Evolutionary conservation across 2,329 filamentous ascomycete genomes (phyloP).

Genomic region (Nannizzia gypsea): DNA sequence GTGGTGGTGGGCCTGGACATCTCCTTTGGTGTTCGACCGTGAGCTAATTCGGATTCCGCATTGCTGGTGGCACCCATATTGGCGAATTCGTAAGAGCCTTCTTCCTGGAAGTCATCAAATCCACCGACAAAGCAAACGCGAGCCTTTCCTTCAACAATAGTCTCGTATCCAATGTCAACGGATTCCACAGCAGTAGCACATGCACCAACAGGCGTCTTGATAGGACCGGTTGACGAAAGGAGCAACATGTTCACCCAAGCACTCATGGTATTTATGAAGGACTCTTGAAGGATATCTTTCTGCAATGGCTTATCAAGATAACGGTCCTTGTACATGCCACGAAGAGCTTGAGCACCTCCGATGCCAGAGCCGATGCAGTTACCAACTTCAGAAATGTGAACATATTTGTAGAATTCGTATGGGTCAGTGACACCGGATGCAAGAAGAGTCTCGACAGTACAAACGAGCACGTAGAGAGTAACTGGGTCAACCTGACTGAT

Average conservation of each 20-base stretch:
- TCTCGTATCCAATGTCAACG: slow-evolving; percentile 94
- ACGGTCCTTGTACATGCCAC: slow-evolving; percentile 96
- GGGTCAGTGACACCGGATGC: slow-evolving; percentile 94
- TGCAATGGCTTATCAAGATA: slow-evolving; percentile 95
- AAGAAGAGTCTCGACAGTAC: slow-evolving; percentile 80
- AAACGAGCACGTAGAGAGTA: slow-evolving; percentile 87
- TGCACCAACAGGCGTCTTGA: slow-evolving; percentile 96
- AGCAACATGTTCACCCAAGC: slow-evolving; percentile 99
- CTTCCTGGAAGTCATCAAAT: slow-evolving; percentile 98
- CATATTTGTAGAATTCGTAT: slow-evolving; percentile 99
- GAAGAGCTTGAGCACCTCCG: slow-evolving; percentile 81
- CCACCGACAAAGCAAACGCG: slow-evolving; percentile 95
- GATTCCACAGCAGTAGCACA: slow-evolving; percentile 97
- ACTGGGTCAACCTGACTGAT: slow-evolving; percentile 95
- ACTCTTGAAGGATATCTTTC: slow-evolving; percentile 98
- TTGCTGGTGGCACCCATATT: slow-evolving; percentile 99
- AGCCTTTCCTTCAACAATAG: slow-evolving; percentile 96
- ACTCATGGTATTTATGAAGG: slow-evolving; percentile 99
- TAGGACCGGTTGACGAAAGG: slow-evolving; percentile 89
- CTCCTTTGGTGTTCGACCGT: slow-evolving; percentile 87
- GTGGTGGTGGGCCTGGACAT: slow-evolving; percentile 98
- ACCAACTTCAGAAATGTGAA: slow-evolving; percentile 93
- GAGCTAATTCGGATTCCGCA: slow-evolving; percentile 87
- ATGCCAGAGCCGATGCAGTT: slow-evolving; percentile 99
- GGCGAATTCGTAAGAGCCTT: slow-evolving; percentile 98